Percentiles rank a stretch among this genome's conserved stretches.
phyloP scores from a whole-genome alignment of 2,329 filamentous ascomycete genomes.

The Ambrosiella xylebori region DNA sequence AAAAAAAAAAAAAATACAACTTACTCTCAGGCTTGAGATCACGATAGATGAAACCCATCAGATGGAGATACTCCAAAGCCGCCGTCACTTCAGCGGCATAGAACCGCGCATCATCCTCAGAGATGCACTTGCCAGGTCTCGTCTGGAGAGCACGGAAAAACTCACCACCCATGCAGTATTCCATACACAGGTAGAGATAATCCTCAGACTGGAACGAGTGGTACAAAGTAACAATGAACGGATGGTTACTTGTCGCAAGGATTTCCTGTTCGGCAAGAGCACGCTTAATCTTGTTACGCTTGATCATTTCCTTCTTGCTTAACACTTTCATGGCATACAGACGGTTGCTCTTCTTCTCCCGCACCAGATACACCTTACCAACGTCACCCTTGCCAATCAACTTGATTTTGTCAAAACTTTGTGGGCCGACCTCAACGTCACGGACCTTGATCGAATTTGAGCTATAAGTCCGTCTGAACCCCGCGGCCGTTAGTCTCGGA shows the following conservation, averaged over 20 bases:
- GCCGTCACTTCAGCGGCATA: constrained; percentile 96
- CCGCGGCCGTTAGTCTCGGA: constrained; percentile 43
- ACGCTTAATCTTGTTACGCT: constrained; percentile 99
- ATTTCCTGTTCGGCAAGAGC: constrained; percentile 96
- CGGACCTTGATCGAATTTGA: constrained; percentile 98
- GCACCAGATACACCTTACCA: constrained; percentile 91
- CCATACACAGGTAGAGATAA: constrained; percentile 98
- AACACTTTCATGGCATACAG: constrained; percentile 98
- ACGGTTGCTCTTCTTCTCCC: constrained; percentile 91
- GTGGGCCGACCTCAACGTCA: constrained; percentile 86
- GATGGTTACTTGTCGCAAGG: constrained; percentile 92
- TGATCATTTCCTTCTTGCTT: constrained; percentile 99
- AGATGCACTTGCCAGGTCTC: constrained; percentile 88
- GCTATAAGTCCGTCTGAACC: constrained; percentile 90
- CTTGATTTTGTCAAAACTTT: constrained; percentile 99
- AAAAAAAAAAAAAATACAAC: constrained; percentile 20
- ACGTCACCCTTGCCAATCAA: constrained; percentile 97
- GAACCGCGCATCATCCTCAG: constrained; percentile 90
- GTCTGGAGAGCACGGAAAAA: constrained; percentile 97
- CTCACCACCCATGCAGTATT: constrained; percentile 96
- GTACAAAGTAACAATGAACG: constrained; percentile 95
- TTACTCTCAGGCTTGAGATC: constrained; percentile 95
- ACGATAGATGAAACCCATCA: constrained; percentile 99
- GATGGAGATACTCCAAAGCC: constrained; percentile 84
- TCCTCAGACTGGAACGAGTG: constrained; percentile 99